Evolutionary conservation across 1,139 yeast genomes (phyloP), one percentile per base, ranked within the genome.

Genomic region (Protomyces lactucae-debilis): DNA sequence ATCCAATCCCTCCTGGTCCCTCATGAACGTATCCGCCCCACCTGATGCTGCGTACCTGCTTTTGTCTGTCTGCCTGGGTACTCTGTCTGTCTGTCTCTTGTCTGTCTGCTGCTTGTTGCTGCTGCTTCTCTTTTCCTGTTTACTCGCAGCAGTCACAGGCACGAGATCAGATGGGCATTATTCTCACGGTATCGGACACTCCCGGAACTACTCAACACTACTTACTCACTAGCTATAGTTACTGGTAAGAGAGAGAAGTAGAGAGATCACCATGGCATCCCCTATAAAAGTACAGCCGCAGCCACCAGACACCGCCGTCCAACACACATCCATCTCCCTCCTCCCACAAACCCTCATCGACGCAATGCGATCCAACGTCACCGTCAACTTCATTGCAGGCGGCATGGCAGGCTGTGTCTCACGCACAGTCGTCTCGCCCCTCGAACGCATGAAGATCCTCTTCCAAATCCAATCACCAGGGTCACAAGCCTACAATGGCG

Each of bases 341-440:
- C 12, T 43, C 5, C 48, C 14, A 10, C 48, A 43, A 8, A 5
- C 14, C 3, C 12, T 8, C 3, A 5, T 43, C 25, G 48, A 43
- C 12, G 48, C 48, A 18, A 18, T 43, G 10, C 16, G 37, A 21
- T 52, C 63, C 14, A 8, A 48, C 5, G 53, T 59, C 57, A 52
- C 54, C 52, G 43, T 21, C 12, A 59, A 59, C 23, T 83, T 93
- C 63, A 66, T 85, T 1, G 85, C 87, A 23, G 92, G 92, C 25
- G 91, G 91, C 3, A 77, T 87, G 4, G 98, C 98, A 0, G 99
- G 98, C 4, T 97, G 96, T 0, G 84, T 91, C 1, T 88, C 96
- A 0, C 79, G 99, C 64, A 93, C 99, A 0, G 92, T 87, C 1
- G 97, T 92, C 5, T 88, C 97, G 3, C 99, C 99, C 0, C 85